phyloP scores from a whole-genome alignment of 2,329 filamentous ascomycete species.

The Hymenoscyphus infarciens region DNA sequence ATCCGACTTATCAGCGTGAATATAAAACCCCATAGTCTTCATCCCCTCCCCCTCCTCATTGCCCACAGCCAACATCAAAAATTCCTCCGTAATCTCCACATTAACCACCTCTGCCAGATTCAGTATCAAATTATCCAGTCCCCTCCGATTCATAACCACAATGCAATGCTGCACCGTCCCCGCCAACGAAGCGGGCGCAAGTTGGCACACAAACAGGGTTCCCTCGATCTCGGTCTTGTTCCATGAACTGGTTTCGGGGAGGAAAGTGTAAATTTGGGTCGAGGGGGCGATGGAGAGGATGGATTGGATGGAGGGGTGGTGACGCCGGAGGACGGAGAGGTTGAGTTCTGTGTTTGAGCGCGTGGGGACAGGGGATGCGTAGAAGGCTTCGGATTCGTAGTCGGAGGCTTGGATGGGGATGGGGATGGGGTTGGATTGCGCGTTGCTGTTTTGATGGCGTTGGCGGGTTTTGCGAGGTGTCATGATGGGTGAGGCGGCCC shows the following conservation, averaged over 20 bases:
- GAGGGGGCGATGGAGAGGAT: conserved; percentile 82
- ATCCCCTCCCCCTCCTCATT: conserved; percentile 26
- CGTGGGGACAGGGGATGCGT: conserved; percentile 39
- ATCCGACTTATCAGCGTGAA: conserved; percentile 48
- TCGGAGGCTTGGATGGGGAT: conserved; percentile 45
- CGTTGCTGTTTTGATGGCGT: conserved; percentile 35
- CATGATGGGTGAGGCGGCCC: conserved; percentile 28
- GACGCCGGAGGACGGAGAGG: conserved; percentile 75
- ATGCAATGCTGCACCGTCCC: conserved; percentile 48
- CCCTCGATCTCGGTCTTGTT: conserved; percentile 84
- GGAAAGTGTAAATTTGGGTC: conserved; percentile 81
- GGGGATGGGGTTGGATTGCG: conserved; percentile 32
- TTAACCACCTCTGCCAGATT: conserved; percentile 58
- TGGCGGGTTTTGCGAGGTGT: conserved; percentile 38
- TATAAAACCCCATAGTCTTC: conserved; percentile 50
- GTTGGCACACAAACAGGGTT: conserved; percentile 80
- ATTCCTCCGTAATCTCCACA: conserved; percentile 58
- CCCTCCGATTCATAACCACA: conserved; percentile 70
- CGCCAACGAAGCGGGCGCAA: conserved; percentile 40
- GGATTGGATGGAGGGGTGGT: conserved; percentile 68
- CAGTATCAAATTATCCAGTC: conserved; percentile 66
- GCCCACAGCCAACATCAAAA: conserved; percentile 44
- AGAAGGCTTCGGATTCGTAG: conserved; percentile 48
- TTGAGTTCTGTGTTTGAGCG: conserved; percentile 83
- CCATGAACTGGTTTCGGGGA: conserved; percentile 63